Evolutionary conservation across 1,139 yeast species (phyloP).

Genomic region (Candida sanyaensis): DNA sequence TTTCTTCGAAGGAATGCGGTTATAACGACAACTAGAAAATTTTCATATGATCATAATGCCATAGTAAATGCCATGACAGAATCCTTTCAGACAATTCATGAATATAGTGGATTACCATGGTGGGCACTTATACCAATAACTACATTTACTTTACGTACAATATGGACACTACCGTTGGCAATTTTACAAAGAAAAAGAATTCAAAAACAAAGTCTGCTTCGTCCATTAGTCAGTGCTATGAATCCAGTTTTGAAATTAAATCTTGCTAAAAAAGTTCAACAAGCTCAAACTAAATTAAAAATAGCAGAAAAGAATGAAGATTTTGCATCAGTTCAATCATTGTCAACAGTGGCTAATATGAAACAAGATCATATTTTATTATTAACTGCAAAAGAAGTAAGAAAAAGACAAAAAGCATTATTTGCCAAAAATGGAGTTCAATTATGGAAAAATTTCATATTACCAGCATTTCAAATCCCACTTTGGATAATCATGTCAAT

Average conservation of each 20-base stretch:
- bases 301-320: slow-evolving; percentile 9
- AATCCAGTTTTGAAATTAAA: slow-evolving; percentile 74
- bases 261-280: slow-evolving; percentile 58
- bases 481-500: slow-evolving; percentile 82
- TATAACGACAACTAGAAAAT: slow-evolving; percentile 8
- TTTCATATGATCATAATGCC: slow-evolving; percentile 16
- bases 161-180: slow-evolving; percentile 78
- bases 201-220: slow-evolving; percentile 66
- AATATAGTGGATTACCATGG: slow-evolving; percentile 74
- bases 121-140: slow-evolving; percentile 75
- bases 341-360: slow-evolving; percentile 45
- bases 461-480: slow-evolving; percentile 85
- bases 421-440: slow-evolving; percentile 71
- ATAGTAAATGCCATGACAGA: slow-evolving; percentile 40
- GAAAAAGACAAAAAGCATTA: slow-evolving; percentile 69
- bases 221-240: slow-evolving; percentile 72
- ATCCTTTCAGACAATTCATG: slow-evolving; percentile 50
- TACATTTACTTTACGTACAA: slow-evolving; percentile 64
- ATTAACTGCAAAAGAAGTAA: slow-evolving; percentile 72
- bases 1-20: neutral
- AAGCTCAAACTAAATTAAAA: slow-evolving; percentile 34
- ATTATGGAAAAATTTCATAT: slow-evolving; percentile 71
- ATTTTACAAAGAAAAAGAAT: slow-evolving; percentile 67
- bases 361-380: slow-evolving; percentile 77
- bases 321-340: slow-evolving; percentile 14